phyloP scores from a whole-genome alignment of 176 grass and related monocot species.

The Triticum monococcum region DNA sequence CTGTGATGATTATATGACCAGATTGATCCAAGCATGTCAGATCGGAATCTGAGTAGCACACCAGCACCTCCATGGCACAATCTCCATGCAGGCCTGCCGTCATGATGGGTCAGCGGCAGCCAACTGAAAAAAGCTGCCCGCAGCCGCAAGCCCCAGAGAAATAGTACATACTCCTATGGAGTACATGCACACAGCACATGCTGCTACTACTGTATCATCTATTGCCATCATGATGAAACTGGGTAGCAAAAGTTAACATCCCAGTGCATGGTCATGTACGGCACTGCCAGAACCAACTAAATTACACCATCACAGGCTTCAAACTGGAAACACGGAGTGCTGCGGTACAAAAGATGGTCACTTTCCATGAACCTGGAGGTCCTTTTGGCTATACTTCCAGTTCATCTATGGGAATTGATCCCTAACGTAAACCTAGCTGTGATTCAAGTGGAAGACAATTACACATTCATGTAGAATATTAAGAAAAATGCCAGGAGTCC shows the following conservation, averaged over 20 bases:
- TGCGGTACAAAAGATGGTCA: no score
- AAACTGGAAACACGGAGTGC: background rate
- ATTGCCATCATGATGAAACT: background rate
- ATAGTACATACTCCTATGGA: background rate
- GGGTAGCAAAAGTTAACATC: background rate
- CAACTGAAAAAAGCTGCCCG: background rate
- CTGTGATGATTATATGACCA: background rate
- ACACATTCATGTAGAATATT: no score
- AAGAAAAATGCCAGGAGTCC: no score
- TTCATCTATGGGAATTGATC: no score
- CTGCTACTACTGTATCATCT: background rate
- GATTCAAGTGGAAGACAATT: no score
- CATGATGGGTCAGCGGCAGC: background rate
- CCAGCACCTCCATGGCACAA: background rate
- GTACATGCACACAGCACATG: background rate
- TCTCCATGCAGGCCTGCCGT: background rate
- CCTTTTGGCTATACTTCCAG: no score
- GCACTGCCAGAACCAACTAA: background rate
- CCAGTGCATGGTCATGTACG: background rate
- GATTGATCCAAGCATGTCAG: background rate
- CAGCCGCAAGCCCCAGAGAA: background rate
- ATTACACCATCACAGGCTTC: background rate
- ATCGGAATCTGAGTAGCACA: background rate
- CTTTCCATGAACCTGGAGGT: no score
- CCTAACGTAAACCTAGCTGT: no score